A percentile compares a stretch with the other conserved stretches of the same genome.
Conservation (phyloP, 495 filamentous ascomycete genomes). For the Hyaloscypha bicolor region DNA sequence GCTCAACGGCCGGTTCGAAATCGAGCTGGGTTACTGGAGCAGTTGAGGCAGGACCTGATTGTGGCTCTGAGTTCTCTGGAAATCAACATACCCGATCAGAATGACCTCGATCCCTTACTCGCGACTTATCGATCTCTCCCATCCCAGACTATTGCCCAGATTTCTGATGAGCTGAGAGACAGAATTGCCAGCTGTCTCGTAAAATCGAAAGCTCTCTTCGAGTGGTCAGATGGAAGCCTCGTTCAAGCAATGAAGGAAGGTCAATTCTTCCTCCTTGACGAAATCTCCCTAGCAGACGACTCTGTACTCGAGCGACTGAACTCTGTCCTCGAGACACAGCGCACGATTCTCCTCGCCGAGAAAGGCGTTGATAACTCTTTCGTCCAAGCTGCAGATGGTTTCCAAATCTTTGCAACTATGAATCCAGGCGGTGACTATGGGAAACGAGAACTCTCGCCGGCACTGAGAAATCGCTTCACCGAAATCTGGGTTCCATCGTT, state of each 20-base stretch:
- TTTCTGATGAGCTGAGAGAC: slow-evolving; percentile 53
- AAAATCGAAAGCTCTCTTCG: slow-evolving; percentile 81
- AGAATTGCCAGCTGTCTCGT: slow-evolving; percentile 61
- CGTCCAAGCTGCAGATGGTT: slow-evolving; percentile 75
- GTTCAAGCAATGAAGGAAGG: slow-evolving; percentile 92
- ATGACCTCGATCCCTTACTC: slow-evolving; percentile 30
- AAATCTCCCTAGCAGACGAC: slow-evolving; percentile 97
- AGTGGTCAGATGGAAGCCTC: slow-evolving; percentile 95
- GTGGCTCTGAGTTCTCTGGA: slow-evolving; percentile 43
- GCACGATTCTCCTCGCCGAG: slow-evolving; percentile 88
- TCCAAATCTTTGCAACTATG: slow-evolving; percentile 98
- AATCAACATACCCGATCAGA: slow-evolving; percentile 39
- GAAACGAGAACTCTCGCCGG: slow-evolving; percentile 94
- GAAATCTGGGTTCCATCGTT: slow-evolving; percentile 96
- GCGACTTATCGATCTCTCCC: slow-evolving; percentile 13
- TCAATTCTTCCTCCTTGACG: slow-evolving; percentile 90
- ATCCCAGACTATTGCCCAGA: slow-evolving; percentile 25
- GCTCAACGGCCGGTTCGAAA: slow-evolving; percentile 92
- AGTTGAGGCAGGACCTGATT: slow-evolving; percentile 64
- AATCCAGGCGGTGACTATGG: slow-evolving; percentile 98
- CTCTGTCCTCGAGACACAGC: slow-evolving; percentile 89
- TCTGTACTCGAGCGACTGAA: slow-evolving; percentile 96
- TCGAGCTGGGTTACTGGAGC: slow-evolving; percentile 65
- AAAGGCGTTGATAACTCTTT: slow-evolving; percentile 83
- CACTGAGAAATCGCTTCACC: slow-evolving; percentile 93